Base-by-base conservation (phyloP, 352 stramenopile species). In the Phytophthora europaea region DNA sequence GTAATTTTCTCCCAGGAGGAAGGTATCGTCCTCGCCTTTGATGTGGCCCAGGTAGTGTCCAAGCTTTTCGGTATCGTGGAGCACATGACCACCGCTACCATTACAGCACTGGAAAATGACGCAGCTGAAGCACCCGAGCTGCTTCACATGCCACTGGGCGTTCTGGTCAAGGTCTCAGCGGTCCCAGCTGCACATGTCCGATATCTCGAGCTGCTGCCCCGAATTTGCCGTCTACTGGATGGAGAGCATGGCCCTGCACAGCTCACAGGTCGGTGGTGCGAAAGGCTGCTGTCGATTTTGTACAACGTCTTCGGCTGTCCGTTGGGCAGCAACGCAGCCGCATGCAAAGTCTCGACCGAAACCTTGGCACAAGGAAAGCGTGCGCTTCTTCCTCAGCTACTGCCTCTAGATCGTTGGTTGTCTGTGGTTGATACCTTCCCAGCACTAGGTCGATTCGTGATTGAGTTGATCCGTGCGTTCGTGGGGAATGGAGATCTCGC, bases 251-350 rank as follows among this genome's bases (percentile, higher is more conserved):
- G 72, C 16, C 71, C 63, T 34, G 54, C 64, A 36, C 68, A 53
- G 45, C 67, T 72, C 18, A 67, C 67, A 1, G 64, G 72, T 58
- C 28, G 58, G 12, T 79, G 59, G 56, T 78, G 67, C 26, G 72
- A 72, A 28, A 75, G 73, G 67, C 33, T 93, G 6, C 70, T 94
- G 0, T 77, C 65, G 2, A 85, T 93, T 6, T 52, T 94, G 9
- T 89, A 78, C 65, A 91, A 93, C n/a, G 52, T 92, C 0, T 92
- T 90, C 36, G 82, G 82, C n/a, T 76, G 79, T 57, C 72, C 72
- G 20, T 72, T 75, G 52, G 61, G 57, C 31, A 72, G 56, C 28
- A 57, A 56, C 10, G 8, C 53, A 20, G 45, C 43, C 10, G 31
- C 48, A 8, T 57, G 20, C 8, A 58, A 53, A 56, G 48, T 20